Conservation (phyloP, 306 rosid genomes). For the Quercus wislizeni region DNA sequence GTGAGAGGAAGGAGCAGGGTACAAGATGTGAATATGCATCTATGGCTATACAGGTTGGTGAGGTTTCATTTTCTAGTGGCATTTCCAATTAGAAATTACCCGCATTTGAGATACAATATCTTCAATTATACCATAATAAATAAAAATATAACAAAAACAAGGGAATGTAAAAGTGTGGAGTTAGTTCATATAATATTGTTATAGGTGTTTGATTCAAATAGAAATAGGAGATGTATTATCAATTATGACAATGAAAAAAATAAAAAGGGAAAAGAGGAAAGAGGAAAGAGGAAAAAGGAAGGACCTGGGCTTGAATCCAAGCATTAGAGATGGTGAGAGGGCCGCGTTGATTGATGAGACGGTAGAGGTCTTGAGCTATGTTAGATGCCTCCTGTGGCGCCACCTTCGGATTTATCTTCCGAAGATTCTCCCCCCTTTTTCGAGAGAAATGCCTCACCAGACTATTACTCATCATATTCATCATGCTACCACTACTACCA, state of each 20-base stretch:
- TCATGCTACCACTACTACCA: neutral
- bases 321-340: conserved; percentile 47
- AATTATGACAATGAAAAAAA: neutral
- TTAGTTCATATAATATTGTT: too few relatives aligned
- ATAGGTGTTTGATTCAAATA: too few relatives aligned
- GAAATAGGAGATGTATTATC: too few relatives aligned
- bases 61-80: too few relatives aligned
- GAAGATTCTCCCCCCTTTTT: conserved; percentile 44
- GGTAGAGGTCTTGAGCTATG: conserved; percentile 45
- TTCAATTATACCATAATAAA: too few relatives aligned
- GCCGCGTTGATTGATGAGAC: conserved; percentile 35
- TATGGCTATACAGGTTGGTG: too few relatives aligned
- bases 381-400: conserved; percentile 43
- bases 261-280: neutral
- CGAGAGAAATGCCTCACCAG: conserved; percentile 44
- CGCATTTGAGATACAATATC: too few relatives aligned
- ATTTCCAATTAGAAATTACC: too few relatives aligned
- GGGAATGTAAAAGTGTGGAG: too few relatives aligned
- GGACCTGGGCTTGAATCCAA: conserved; percentile 48
- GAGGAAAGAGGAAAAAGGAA: neutral
- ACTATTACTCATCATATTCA: neutral
- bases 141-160: too few relatives aligned
- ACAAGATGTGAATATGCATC: too few relatives aligned
- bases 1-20: too few relatives aligned
- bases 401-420: conserved; percentile 49